These are phyloP conservation scores for Heracleum sosnowskyi DNA, from an alignment of 129 eudicot genomes.

Conservation along the genomic window DNA sequence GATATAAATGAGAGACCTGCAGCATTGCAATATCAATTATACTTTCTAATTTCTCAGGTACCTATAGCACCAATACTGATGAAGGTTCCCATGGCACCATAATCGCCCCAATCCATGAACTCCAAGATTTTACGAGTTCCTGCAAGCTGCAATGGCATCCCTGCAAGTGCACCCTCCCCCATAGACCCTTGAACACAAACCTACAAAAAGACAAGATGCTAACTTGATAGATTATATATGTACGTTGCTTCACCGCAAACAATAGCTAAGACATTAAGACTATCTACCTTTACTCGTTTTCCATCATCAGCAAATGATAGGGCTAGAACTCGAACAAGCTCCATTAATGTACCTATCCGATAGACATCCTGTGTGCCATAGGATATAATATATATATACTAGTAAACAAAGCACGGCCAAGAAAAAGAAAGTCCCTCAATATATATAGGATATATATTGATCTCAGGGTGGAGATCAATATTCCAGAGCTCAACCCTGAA, in stretches of 20 bases:
- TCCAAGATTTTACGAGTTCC: constrained; percentile 91
- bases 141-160: constrained; percentile 97
- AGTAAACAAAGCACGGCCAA: constrained; percentile 7
- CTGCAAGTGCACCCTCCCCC: constrained; percentile 97
- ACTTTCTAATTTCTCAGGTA: constrained; percentile 15
- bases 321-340: constrained; percentile 86
- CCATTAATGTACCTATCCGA: constrained; percentile 97
- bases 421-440: constrained; percentile 29
- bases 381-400: constrained; percentile 17
- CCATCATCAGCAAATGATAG: constrained; percentile 98
- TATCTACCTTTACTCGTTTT: constrained; percentile 76
- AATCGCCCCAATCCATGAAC: constrained; percentile 98
- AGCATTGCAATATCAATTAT: neutral
- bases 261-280: neutral
- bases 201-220: constrained; percentile 22
- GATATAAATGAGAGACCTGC: neutral
- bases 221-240: neutral
- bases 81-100: constrained; percentile 84
- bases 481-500: too few species aligned
- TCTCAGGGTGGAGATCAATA: constrained; percentile 92
- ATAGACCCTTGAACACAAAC: constrained; percentile 98
- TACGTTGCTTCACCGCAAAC: constrained; percentile 2
- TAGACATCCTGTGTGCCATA: constrained; percentile 80
- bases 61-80: constrained; percentile 89
- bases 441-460: too few species aligned